A percentile compares a stretch with the other conserved stretches of the same genome.
Conservation (phyloP, 176 grass and related monocot species). For the Cenchrus americanus region DNA sequence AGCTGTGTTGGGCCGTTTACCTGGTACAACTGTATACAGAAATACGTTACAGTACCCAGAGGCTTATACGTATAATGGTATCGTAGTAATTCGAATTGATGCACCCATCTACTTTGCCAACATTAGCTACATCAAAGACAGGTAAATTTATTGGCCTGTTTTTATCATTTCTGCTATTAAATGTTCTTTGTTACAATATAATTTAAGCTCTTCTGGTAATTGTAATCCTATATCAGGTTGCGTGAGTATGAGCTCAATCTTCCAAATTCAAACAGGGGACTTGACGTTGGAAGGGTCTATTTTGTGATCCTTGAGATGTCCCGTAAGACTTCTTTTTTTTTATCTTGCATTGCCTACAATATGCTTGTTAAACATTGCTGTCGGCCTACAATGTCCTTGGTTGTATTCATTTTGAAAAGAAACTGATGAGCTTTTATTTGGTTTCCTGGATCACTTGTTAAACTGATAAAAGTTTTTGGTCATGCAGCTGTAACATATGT, state of each 20-base stretch:
- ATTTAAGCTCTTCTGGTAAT: constrained; percentile 18
- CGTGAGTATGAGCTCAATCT: constrained; percentile 84
- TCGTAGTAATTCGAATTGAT: constrained; percentile 92
- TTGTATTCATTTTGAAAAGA: not conserved
- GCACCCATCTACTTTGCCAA: constrained; percentile 98
- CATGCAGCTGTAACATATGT: constrained; percentile 90
- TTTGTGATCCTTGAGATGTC: constrained; percentile 98
- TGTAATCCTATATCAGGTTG: constrained; percentile 59
- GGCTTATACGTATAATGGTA: constrained; percentile 86
- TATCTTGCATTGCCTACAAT: constrained; percentile 25
- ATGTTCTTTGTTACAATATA: constrained; percentile 14
- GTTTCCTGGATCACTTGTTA: constrained; percentile 10
- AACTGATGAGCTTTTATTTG: not conserved
- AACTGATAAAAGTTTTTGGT: constrained; percentile 26
- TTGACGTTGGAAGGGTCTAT: constrained; percentile 77
- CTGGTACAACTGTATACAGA: constrained; percentile 91
- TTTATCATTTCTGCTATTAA: constrained; percentile 4
- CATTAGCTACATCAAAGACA: constrained; percentile 95
- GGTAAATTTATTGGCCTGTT: constrained; percentile 49
- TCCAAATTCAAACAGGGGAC: constrained; percentile 69
- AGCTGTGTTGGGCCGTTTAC: constrained; percentile 92
- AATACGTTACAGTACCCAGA: constrained; percentile 90
- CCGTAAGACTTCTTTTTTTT: constrained; percentile 58
- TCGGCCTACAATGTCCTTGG: not conserved
- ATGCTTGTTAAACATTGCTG: not conserved